phyloP scores from a whole-genome alignment of 768 basidiomycete genomes.

The Coprinopsis sp. region DNA sequence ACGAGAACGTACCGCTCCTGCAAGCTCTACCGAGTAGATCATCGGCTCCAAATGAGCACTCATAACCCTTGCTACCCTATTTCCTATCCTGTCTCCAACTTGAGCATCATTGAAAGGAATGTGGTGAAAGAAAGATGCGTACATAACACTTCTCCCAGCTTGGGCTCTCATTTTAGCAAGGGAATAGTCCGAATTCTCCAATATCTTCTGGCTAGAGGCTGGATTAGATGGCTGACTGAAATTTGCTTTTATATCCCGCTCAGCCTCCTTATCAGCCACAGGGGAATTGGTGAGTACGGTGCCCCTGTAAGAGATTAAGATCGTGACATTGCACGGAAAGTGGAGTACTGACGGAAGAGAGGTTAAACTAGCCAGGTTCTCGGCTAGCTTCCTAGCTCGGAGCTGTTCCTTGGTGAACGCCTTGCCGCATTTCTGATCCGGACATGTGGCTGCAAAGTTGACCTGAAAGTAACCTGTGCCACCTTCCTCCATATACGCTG shows the following conservation, averaged over 20 bases:
- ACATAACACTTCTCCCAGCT: too few species aligned
- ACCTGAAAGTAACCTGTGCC: slow-evolving; percentile 48
- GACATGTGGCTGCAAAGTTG: slow-evolving; percentile 34
- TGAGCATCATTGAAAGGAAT: too few species aligned
- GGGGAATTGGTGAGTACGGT: background rate
- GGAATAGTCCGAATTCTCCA: background rate
- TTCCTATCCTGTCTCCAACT: too few species aligned
- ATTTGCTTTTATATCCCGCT: too few species aligned
- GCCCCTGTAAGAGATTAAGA: background rate
- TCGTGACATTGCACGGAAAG: too few species aligned
- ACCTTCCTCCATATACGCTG: slow-evolving; percentile 36
- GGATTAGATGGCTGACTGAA: too few species aligned
- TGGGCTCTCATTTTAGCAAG: slow-evolving; percentile 16
- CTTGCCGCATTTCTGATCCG: slow-evolving; percentile 23
- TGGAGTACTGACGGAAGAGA: slow-evolving; percentile 26
- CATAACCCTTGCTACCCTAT: slow-evolving; percentile 32
- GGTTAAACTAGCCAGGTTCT: slow-evolving; percentile 29
- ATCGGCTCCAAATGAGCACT: slow-evolving; percentile 48
- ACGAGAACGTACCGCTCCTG: slow-evolving; percentile 58
- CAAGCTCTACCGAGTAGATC: slow-evolving; percentile 52
- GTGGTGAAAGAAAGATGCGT: too few species aligned
- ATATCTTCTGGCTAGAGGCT: background rate
- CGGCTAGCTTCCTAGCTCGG: slow-evolving; percentile 38
- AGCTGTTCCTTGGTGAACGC: slow-evolving; percentile 39
- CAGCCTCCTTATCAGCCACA: background rate